These are phyloP conservation scores for Arabidopsis lyrata DNA, from an alignment of 441 rosid genomes.

Conservation along the genomic window DNA sequence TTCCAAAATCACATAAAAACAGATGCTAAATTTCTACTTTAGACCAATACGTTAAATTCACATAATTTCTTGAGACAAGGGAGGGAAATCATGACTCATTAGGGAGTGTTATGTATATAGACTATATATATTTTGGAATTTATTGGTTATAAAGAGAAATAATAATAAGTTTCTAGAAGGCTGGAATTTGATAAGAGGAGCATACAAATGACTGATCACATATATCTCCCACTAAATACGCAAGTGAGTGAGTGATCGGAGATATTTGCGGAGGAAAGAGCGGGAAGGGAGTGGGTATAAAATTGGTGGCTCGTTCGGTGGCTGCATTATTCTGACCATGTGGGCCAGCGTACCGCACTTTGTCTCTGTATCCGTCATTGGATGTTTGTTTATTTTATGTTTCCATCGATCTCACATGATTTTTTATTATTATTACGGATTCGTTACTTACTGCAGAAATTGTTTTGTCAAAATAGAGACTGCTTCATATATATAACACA, in stretches of 20 bases:
- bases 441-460: constrained; percentile 11
- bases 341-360: constrained; percentile 30
- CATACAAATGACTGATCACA: neutral
- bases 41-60: neutral
- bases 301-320: constrained; percentile 40
- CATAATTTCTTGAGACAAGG: neutral
- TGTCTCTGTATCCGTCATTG: constrained; percentile 20
- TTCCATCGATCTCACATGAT: neutral
- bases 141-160: too few relatives aligned
- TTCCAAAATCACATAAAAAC: too few relatives aligned
- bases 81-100: neutral
- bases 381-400: neutral
- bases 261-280: constrained; percentile 43
- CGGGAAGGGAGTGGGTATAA: constrained; percentile 30
- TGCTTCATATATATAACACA: constrained; percentile 22
- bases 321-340: constrained; percentile 39
- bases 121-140: too few relatives aligned
- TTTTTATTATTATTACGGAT: neutral
- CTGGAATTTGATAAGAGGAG: neutral
- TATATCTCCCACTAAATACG: constrained; percentile 20
- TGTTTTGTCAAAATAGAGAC: constrained; percentile 7
- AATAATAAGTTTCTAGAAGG: too few relatives aligned
- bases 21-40: too few relatives aligned
- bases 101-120: too few relatives aligned
- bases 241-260: constrained; percentile 22